Percentiles rank a stretch among this genome's conserved stretches.
Evolutionary conservation across 176 grass and related monocot genomes (phyloP).

Genomic region (Poa annua): DNA sequence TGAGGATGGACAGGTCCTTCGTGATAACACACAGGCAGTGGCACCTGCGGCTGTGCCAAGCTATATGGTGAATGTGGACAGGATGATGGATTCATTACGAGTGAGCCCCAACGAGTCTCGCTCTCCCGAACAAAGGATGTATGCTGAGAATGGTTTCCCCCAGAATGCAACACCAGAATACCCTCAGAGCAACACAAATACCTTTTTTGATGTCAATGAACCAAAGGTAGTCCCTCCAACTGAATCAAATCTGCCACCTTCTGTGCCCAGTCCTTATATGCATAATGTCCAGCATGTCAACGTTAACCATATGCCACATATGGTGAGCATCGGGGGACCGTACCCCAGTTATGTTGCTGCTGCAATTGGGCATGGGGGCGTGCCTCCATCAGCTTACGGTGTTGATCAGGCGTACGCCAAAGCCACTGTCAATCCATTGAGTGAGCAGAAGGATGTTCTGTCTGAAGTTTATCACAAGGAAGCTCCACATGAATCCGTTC

Average conservation of each 20-base stretch:
- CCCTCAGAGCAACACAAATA: slow-evolving; percentile 54
- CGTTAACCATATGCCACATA: slow-evolving; percentile 54
- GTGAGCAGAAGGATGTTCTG: slow-evolving; percentile 53
- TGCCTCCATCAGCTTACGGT: slow-evolving; percentile 53
- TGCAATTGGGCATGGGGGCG: slow-evolving; percentile 48
- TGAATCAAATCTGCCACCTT: slow-evolving; percentile 51
- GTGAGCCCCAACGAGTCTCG: slow-evolving; percentile 46
- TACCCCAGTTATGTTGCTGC: slow-evolving; percentile 61
- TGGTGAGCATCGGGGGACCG: slow-evolving; percentile 62
- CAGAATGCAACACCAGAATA: slow-evolving; percentile 53
- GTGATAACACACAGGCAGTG: slow-evolving; percentile 40
- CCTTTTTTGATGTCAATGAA: slow-evolving; percentile 57
- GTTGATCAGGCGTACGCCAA: slow-evolving; percentile 61
- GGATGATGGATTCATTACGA: slow-evolving; percentile 60
- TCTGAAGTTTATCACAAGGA: slow-evolving; percentile 54
- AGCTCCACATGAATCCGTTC: slow-evolving; percentile 46
- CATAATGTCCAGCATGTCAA: slow-evolving; percentile 67
- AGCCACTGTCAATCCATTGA: slow-evolving; percentile 46
- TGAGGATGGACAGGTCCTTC: slow-evolving; percentile 50
- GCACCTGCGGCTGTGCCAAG: slow-evolving; percentile 47
- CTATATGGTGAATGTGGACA: slow-evolving; percentile 59
- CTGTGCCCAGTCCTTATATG: slow-evolving; percentile 56
- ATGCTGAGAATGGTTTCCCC: slow-evolving; percentile 41
- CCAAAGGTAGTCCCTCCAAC: slow-evolving; percentile 51
- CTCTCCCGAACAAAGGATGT: slow-evolving; percentile 53